Evolutionary conservation across 352 stramenopile genomes (phyloP).

Genomic region (Phytophthora sp.): DNA sequence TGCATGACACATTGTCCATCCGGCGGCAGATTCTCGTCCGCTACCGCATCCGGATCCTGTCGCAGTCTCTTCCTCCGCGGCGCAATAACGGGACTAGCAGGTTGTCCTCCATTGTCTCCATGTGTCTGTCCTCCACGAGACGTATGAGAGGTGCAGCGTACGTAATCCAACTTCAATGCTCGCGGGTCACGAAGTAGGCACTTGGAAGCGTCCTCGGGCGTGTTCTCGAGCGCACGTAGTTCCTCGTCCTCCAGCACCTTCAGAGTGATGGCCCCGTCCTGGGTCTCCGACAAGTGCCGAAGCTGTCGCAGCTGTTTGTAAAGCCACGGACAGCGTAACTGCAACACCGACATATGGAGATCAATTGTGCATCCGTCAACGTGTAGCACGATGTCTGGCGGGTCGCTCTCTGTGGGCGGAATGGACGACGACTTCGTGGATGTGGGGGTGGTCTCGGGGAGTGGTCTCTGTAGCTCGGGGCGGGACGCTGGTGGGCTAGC

Average conservation of each 20-base stretch:
- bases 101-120: conserved; percentile 4
- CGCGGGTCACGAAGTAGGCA: conserved; percentile 24
- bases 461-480: background rate
- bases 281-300: background rate
- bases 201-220: background rate
- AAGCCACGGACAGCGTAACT: conserved; percentile 43
- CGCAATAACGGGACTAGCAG: background rate
- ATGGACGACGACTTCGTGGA: conserved; percentile 14
- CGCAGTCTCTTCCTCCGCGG: conserved; percentile 32
- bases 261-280: conserved; percentile 8
- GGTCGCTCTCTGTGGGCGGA: conserved; percentile 14
- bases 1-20: conserved; percentile 3
- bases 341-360: conserved; percentile 44
- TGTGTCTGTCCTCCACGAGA: background rate
- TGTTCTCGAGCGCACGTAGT: conserved; percentile 13
- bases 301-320: conserved; percentile 44
- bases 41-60: conserved; percentile 6
- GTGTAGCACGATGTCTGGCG: conserved; percentile 56
- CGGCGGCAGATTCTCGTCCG: conserved; percentile 19
- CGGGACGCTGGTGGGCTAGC: background rate
- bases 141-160: conserved; percentile 22
- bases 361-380: conserved; percentile 56
- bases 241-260: conserved; percentile 23
- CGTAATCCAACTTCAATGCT: conserved; percentile 24
- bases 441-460: background rate